Base-by-base conservation (phyloP, 441 rosid genomes). In the Gossypium lobatum region DNA sequence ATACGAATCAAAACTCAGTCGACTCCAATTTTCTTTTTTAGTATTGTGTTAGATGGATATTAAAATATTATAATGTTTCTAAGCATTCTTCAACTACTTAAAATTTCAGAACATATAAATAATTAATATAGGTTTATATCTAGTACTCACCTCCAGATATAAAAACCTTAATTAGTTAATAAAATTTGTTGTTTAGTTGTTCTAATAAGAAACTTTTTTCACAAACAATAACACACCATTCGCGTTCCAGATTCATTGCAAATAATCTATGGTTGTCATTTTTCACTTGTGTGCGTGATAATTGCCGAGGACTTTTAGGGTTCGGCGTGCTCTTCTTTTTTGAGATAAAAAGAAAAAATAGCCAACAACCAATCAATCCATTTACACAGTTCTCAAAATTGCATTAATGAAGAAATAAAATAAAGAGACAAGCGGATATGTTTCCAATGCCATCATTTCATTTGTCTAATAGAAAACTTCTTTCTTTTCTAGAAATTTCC, bases 361-460 rank as follows among this genome's bases (percentile, higher is more conserved):
- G 7, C 18, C 65, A 64, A 71, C 45, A 72, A 55, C 4, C 31
- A 58, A 58, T 58, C 79, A 71, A 75, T 37, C 73, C 77, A 76
- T 84, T 80, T 81, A 77, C 78, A 76, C 70, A 71, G 57, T 13
- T 53, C 37, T 73, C 34, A 23, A 55, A 34, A 64, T 58, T 53
- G 63, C 72, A 63, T 48, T 55, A 50, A 50, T 64, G 69, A 26
- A 55, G 25, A 57, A 20, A 57, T 9, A 57, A 57, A 50, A 21
- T 70, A 28, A 28, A 4, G 6, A 4, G 6, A 28, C 34, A 26
- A 55, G 64, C 55, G 70, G 65, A 75, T 58, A 28, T 52, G 66
- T 59, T 63, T 67, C 65, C 57, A 52, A 55, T 68, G 57, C 74
- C 71, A 75, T 68, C 34, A 28, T 28, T 28, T 28, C 53, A 28